These are phyloP conservation scores for Cardiospermum halicacabum DNA, from an alignment of 345 rosid species.

Conservation along the genomic window DNA sequence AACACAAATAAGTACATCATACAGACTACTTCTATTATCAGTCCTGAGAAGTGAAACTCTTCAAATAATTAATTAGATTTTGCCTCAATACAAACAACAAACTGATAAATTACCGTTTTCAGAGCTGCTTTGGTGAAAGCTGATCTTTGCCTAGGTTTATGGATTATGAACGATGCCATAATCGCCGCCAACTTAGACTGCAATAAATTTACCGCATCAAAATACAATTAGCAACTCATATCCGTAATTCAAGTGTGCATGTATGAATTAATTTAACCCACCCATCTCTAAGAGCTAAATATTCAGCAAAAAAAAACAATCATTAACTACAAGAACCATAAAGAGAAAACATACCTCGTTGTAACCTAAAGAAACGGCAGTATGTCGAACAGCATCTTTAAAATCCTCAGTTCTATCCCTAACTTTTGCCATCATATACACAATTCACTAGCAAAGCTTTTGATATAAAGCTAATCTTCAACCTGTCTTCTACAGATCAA, in stretches of 20 bases:
- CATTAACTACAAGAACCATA: neutral
- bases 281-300: neutral
- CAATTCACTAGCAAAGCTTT: neutral
- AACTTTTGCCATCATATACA: constrained; percentile 51
- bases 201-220: neutral
- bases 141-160: constrained; percentile 55
- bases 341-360: constrained; percentile 44
- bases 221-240: neutral
- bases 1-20: neutral
- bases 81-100: neutral
- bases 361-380: constrained; percentile 59
- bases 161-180: constrained; percentile 85
- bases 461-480: neutral
- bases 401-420: constrained; percentile 84
- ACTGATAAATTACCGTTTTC: constrained; percentile 46
- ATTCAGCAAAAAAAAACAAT: neutral
- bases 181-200: constrained; percentile 70
- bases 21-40: neutral
- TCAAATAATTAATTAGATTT: neutral
- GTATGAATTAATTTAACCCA: neutral
- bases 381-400: constrained; percentile 63
- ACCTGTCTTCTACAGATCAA: neutral
- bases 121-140: constrained; percentile 63
- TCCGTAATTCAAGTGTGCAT: neutral
- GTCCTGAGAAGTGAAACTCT: neutral